Base-by-base conservation (phyloP, 2,329 filamentous ascomycete genomes). In the Neofusicoccum umdonicola region DNA sequence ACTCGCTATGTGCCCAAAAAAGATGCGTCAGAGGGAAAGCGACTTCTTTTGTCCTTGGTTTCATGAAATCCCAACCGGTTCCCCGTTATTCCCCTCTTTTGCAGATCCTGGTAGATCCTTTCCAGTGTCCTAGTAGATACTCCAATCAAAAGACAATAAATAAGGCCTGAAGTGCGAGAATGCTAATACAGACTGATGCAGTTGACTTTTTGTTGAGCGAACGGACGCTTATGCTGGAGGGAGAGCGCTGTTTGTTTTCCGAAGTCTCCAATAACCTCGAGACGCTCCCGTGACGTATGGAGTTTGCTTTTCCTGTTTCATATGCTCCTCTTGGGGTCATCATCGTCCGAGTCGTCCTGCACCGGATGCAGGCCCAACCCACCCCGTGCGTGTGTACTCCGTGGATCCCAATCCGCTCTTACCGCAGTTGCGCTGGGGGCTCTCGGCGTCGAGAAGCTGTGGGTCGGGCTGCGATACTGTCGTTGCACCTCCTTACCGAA, bases 401-500 rank as follows among this genome's bases (percentile, higher is more conserved):
- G 69, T 41, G 76, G 75, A 66, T 78, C 76, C 72, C 75, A 78
- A 17, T 76, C 75, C 13, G 39, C 27, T 27, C 51, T 37, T 9
- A 35, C 37, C 9, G 22, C 61, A 8, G 34, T 39, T 42, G 71
- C 70, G 12, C 73, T 77, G 17, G 76, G 77, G 6, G 76, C 70
- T 62, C 77, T 71, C 19, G 79, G 79, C n/a, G 73, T 71, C 3
- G 78, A 80, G 67, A 81, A 81, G 65, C 78, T 80, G 22, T 75
- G 68, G 0, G 63, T 73, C 3, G 78, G 77, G 22, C 74, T 75
- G 17, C 69, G 70, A 66, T 80, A 81, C 22, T 74, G 69, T 60
- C 78, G 72, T 56, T 80, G 73, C 7, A 70, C 65, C 27, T 78
- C 73, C 42, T 75, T 74, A 27, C 68, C 67, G 50, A 78, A 76